Evolutionary conservation across 2,329 filamentous ascomycete genomes (phyloP), one percentile per base, ranked within the genome.

Genomic region (Onygenales sp.): DNA sequence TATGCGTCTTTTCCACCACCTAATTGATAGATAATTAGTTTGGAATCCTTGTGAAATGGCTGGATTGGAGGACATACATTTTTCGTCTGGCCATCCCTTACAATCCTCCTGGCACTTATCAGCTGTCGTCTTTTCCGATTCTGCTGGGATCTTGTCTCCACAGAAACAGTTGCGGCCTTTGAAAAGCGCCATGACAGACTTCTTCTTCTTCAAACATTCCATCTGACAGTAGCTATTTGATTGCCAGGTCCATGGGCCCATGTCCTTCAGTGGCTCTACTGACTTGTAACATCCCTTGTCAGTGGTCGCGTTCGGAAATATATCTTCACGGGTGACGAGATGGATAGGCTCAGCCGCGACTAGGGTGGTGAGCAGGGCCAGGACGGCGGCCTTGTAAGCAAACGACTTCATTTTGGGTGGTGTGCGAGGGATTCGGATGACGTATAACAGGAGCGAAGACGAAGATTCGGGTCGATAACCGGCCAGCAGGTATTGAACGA

Each of bases 91-190:
- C 61, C 74, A 91, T 7, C 82, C 86, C 27, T 79, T 74, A 66
- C 90, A 95, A 0, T 74, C 65, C 32, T 76, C 77, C 63, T 80
- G 75, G 71, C 90, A 95, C 13, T 82, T 70, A 6, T 65, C 66
- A 63, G 85, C 78, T 44, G 77, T 71, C 6, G 81, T 77, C 55
- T 83, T 65, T 42, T 73, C 72, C 13, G 72, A 72, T 40, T 73
- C 62, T 13, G 83, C 74, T 0, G 90, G 90, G 47, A 91, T 77
- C 54, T 76, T 69, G 57, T 82, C 72, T 55, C 89, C 90, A 63
- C 90, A 95, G 63, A 76, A 87, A 71, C 90, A 95, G 58, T 81
- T 70, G 14, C 76, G 74, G 13, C 80, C 80, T 14, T 77, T 76
- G 6, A 77, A 80, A 44, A 87, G 71, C 34, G 77, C 88, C 62